Conservation (phyloP, 2,329 filamentous ascomycete species). For the Penicillium sp. region DNA sequence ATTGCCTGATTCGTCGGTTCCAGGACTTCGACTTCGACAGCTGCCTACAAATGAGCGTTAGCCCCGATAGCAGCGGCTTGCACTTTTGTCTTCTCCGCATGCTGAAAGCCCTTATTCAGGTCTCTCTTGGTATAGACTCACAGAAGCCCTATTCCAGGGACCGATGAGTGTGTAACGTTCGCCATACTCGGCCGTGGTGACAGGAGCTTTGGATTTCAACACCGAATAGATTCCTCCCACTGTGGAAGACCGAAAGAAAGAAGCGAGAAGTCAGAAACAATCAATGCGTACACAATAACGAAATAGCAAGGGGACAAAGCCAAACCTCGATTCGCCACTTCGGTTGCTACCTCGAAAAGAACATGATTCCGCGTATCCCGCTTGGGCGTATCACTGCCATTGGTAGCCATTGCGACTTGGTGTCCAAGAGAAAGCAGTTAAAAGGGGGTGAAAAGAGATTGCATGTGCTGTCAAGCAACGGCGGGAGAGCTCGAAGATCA, state of each 20-base stretch:
- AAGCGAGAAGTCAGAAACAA: conserved; percentile 5
- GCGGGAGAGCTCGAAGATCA: background rate
- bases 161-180: conserved; percentile 94
- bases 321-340: conserved; percentile 89
- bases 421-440: background rate
- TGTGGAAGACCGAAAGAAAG: conserved; percentile 33
- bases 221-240: conserved; percentile 99
- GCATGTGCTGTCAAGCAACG: background rate
- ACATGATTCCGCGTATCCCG: conserved; percentile 90
- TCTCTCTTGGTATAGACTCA: conserved; percentile 43
- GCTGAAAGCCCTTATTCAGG: conserved; percentile 15
- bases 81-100: background rate
- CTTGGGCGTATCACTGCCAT: conserved; percentile 52
- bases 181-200: conserved; percentile 97
- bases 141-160: conserved; percentile 85
- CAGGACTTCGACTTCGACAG: conserved; percentile 95
- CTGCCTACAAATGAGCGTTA: conserved; percentile 56
- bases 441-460: conserved; percentile 6
- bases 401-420: conserved; percentile 62
- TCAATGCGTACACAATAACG: conserved; percentile 1
- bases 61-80: background rate
- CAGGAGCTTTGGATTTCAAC: conserved; percentile 96
- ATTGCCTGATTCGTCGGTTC: conserved; percentile 78
- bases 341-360: conserved; percentile 94
- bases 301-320: conserved; percentile 11